phyloP scores from a whole-genome alignment of 2,329 filamentous ascomycete species.

The Trichoderma citrinoviride region DNA sequence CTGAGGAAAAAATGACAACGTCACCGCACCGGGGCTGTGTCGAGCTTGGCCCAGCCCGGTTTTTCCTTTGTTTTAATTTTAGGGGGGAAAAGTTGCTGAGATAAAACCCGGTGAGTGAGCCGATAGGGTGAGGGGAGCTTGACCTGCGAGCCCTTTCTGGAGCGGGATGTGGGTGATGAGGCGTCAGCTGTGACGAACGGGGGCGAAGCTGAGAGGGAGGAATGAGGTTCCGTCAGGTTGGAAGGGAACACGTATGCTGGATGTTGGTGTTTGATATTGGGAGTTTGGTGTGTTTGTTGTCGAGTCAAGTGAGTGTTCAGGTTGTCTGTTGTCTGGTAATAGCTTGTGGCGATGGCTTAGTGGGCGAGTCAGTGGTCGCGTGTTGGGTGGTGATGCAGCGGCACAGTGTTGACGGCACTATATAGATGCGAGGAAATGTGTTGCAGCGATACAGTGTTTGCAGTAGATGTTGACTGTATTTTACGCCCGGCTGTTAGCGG shows the following conservation, averaged over 20 bases:
- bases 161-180: conserved; percentile 10
- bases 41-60: neutral
- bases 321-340: neutral
- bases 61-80: conserved; percentile 15
- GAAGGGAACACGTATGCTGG: conserved; percentile 2
- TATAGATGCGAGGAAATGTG: neutral
- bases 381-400: neutral
- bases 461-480: neutral
- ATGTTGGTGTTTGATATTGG: neutral
- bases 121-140: conserved; percentile 1
- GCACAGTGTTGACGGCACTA: neutral
- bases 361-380: neutral
- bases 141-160: neutral
- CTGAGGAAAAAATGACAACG: conserved; percentile 8
- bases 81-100: neutral
- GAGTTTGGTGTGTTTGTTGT: neutral
- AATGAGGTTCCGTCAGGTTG: neutral
- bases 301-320: neutral
- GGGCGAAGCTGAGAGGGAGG: conserved; percentile 5
- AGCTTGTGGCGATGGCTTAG: neutral
- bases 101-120: conserved; percentile 7
- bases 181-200: conserved; percentile 10
- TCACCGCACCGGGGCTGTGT: conserved; percentile 22
- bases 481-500: neutral
- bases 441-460: neutral